Conservation (phyloP, 495 filamentous ascomycete genomes). For the Corynascus novoguineensis region DNA sequence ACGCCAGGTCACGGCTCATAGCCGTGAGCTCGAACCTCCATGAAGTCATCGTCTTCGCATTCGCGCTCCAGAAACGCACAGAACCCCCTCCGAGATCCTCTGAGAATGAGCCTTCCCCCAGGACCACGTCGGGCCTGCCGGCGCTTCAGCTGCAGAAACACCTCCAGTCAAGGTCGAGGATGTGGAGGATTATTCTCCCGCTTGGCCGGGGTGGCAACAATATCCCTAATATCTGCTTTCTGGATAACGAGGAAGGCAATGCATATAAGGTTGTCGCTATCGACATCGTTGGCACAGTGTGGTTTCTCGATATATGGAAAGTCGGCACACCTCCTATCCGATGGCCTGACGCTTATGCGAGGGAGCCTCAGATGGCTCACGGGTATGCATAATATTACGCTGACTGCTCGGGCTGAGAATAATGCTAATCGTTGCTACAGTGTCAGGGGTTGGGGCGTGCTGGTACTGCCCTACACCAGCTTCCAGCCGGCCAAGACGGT, state of each 20-base stretch:
- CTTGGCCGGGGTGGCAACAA: conserved; percentile 45
- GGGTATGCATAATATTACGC: neutral
- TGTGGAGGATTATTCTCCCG: conserved; percentile 39
- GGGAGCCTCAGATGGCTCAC: neutral
- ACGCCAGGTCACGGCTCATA: conserved; percentile 69
- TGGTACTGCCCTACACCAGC: conserved; percentile 39
- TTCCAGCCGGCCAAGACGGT: conserved; percentile 34
- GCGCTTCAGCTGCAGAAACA: conserved; percentile 26
- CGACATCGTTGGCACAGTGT: conserved; percentile 62
- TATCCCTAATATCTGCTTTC: conserved; percentile 74
- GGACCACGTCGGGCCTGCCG: conserved; percentile 13
- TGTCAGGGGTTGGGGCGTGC: conserved; percentile 42
- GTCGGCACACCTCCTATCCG: conserved; percentile 19
- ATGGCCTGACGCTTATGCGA: conserved; percentile 8
- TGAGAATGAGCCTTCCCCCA: conserved; percentile 14
- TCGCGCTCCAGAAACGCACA: conserved; percentile 50
- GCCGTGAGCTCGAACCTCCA: conserved; percentile 72
- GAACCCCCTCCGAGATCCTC: neutral
- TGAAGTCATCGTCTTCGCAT: conserved; percentile 65
- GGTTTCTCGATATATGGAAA: conserved; percentile 63
- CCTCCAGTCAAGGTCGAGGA: conserved; percentile 32
- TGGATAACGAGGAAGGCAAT: conserved; percentile 56
- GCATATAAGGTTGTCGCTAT: conserved; percentile 64
- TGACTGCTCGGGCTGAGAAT: neutral
- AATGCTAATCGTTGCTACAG: conserved; percentile 14